Percentiles rank a stretch among this genome's conserved stretches.
These are phyloP conservation scores for Backusella tarrabulga DNA, from an alignment of 192 early-diverging fungal species.

Conservation along the genomic window DNA sequence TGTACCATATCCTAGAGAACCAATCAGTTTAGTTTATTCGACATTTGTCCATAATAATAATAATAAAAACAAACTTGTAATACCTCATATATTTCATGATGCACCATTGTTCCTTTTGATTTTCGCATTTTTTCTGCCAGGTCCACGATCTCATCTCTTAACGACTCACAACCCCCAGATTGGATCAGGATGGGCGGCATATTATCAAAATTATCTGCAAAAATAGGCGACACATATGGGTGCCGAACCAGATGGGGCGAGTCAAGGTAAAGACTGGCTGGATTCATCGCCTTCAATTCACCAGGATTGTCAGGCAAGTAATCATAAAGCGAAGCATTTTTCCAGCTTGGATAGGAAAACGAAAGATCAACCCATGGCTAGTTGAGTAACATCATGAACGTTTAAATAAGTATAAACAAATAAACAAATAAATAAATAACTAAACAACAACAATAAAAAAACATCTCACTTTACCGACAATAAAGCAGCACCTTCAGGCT, in stretches of 20 bases:
- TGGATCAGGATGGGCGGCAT: conserved; percentile 52
- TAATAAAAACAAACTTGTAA: not conserved
- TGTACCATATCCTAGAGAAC: conserved; percentile 32
- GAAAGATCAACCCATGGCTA: conserved; percentile 59
- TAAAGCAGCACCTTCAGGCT: conserved; percentile 54
- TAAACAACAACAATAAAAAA: not conserved
- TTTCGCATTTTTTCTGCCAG: conserved; percentile 33
- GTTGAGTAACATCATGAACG: not conserved
- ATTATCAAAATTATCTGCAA: conserved; percentile 41
- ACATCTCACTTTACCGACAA: conserved; percentile 50
- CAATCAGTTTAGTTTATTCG: not conserved
- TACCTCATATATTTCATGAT: conserved; percentile 33
- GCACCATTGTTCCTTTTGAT: conserved; percentile 15
- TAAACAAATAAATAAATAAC: not conserved
- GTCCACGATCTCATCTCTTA: conserved; percentile 44
- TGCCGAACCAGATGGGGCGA: conserved; percentile 35
- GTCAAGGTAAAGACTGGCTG: conserved; percentile 43
- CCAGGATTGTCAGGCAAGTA: conserved; percentile 35
- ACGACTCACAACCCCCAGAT: conserved; percentile 49
- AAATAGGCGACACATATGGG: conserved; percentile 56
- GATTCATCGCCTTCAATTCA: conserved; percentile 38
- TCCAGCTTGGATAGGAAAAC: conserved; percentile 52
- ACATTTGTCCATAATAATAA: not conserved
- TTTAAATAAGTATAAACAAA: conserved; percentile 1
- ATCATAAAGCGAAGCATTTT: conserved; percentile 33